Percentiles rank a stretch among this genome's conserved stretches.
Conservation (phyloP, 805 yeast genomes). For the Cyberlindnera mycetangii region DNA sequence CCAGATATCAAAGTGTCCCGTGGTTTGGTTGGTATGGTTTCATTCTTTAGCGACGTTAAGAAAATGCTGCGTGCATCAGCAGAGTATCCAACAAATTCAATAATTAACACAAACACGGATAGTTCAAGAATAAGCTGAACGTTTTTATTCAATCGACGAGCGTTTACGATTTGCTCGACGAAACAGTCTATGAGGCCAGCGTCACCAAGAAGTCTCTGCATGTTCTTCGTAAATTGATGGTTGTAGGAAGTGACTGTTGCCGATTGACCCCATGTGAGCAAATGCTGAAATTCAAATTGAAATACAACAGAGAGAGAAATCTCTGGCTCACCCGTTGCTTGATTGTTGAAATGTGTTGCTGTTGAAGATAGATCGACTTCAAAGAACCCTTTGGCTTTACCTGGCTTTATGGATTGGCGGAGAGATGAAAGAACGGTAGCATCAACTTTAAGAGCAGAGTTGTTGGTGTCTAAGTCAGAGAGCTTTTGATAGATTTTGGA, state of each 20-base stretch:
- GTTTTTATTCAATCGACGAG: conserved; percentile 18
- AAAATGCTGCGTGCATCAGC: conserved; percentile 8
- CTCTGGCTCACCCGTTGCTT: conserved; percentile 2
- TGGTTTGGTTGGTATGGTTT: not conserved
- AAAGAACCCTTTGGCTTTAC: conserved; percentile 9
- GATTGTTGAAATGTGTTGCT: not conserved
- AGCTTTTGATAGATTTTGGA: conserved; percentile 17
- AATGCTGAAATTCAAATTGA: conserved; percentile 19
- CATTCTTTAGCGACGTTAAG: conserved; percentile 8
- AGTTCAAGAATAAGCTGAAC: conserved; percentile 19
- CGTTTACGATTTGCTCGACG: conserved; percentile 16
- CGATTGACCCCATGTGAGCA: conserved; percentile 26
- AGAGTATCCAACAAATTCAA: conserved; percentile 14
- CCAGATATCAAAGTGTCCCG: conserved; percentile 6
- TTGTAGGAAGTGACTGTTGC: conserved; percentile 21
- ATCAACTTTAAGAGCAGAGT: conserved; percentile 16
- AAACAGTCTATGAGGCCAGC: conserved; percentile 21
- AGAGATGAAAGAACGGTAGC: conserved; percentile 16
- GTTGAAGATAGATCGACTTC: conserved; percentile 14
- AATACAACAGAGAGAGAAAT: conserved; percentile 18
- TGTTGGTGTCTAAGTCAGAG: conserved; percentile 11
- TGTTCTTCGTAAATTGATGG: conserved; percentile 14
- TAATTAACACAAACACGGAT: conserved; percentile 18
- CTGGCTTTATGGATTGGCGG: conserved; percentile 7
- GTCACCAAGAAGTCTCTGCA: conserved; percentile 20